phyloP scores from a whole-genome alignment of 2,329 filamentous ascomycete species.

The Penicillium polonicum region DNA sequence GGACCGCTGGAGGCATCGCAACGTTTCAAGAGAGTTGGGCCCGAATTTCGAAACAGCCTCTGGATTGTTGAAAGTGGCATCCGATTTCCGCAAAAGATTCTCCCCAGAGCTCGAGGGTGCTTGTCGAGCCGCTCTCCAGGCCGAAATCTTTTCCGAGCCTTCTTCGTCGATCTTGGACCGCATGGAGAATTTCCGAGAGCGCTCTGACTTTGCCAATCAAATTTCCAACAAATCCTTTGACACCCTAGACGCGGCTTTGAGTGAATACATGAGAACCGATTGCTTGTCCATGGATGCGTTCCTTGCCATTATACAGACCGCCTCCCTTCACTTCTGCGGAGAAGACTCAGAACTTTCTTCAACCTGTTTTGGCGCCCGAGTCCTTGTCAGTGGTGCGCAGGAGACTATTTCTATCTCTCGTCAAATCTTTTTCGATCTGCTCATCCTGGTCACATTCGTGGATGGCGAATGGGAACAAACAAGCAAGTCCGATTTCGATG shows the following conservation, averaged over 20 bases:
- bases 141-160: slow-evolving; percentile 72
- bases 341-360: slow-evolving; percentile 45
- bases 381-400: slow-evolving; percentile 73
- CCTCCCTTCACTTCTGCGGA: slow-evolving; percentile 44
- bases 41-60: slow-evolving; percentile 56
- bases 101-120: slow-evolving; percentile 67
- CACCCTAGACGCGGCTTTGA: slow-evolving; percentile 66
- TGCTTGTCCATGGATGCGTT: slow-evolving; percentile 53
- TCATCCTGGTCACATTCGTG: slow-evolving; percentile 82
- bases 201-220: slow-evolving; percentile 72
- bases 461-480: slow-evolving; percentile 76
- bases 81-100: slow-evolving; percentile 68
- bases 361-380: slow-evolving; percentile 73
- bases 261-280: slow-evolving; percentile 58
- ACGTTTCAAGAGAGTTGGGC: slow-evolving; percentile 49
- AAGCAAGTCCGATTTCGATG: slow-evolving; percentile 67
- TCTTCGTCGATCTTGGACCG: slow-evolving; percentile 69
- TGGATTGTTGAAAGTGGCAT: slow-evolving; percentile 66
- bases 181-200: slow-evolving; percentile 75
- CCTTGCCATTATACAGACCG: slow-evolving; percentile 50
- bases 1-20: slow-evolving; percentile 46
- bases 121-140: slow-evolving; percentile 65
- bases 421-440: slow-evolving; percentile 74
- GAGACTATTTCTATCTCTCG: slow-evolving; percentile 73
- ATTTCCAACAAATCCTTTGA: slow-evolving; percentile 79